Evolutionary conservation across 1,284 basidiomycete genomes (phyloP).

Genomic region (Apiotrichum porosum): DNA sequence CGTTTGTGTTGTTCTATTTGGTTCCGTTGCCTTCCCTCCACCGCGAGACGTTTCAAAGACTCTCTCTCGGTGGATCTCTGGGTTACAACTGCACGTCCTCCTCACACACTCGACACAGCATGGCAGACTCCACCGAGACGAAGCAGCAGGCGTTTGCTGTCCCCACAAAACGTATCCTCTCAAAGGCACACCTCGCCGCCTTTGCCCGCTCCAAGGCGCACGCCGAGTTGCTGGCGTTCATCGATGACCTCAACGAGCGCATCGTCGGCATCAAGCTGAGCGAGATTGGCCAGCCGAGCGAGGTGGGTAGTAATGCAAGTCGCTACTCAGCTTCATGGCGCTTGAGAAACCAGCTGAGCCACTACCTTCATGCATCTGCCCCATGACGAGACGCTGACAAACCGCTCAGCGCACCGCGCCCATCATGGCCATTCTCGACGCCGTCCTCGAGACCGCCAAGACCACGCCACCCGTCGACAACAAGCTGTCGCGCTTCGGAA

Average conservation of each 20-base stretch:
- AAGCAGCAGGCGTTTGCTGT: no score
- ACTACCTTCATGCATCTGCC: no score
- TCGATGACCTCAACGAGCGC: constrained; percentile 70
- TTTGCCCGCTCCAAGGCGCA: constrained; percentile 76
- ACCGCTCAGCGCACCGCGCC: constrained; percentile 61
- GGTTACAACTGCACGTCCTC: no score
- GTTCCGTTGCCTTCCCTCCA: neutral
- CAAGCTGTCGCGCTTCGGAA: constrained; percentile 88
- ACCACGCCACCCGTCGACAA: constrained; percentile 84
- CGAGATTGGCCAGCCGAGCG: constrained; percentile 57
- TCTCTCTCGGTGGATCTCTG: no score
- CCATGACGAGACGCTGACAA: no score
- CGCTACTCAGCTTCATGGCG: no score
- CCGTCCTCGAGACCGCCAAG: constrained; percentile 63
- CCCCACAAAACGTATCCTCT: constrained; percentile 70
- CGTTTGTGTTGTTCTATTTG: no score
- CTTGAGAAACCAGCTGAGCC: no score
- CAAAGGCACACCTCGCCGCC: constrained; percentile 69
- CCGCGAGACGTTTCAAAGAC: no score
- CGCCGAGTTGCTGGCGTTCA: constrained; percentile 63
- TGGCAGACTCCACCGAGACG: neutral
- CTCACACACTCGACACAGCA: neutral
- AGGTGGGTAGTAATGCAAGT: no score
- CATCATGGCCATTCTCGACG: constrained; percentile 61
- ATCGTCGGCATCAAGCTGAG: constrained; percentile 73